Evolutionary conservation across 441 rosid genomes (phyloP).

Genomic region (Erysimum cheiri): DNA sequence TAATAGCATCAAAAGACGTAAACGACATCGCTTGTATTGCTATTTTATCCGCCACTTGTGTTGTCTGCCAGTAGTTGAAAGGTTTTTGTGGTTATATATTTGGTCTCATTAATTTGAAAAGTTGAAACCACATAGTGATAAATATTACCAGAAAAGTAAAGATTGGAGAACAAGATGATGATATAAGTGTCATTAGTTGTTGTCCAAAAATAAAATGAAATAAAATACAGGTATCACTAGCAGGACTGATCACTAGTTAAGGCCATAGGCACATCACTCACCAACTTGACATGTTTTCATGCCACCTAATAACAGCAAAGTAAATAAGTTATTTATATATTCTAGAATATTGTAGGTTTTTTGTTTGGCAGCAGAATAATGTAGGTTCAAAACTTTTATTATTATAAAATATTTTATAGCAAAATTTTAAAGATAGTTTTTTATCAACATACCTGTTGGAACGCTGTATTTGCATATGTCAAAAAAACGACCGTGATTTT

Average conservation of each 20-base stretch:
- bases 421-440: no score
- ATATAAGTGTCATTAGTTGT: not conserved
- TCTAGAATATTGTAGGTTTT: not conserved
- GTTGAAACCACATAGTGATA: not conserved
- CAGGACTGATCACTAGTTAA: slow-evolving; percentile 21
- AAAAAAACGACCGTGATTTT: no score
- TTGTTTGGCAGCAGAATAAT: not conserved
- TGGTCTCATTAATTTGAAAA: not conserved
- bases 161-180: not conserved
- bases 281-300: slow-evolving; percentile 28
- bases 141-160: no score
- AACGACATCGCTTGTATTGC: no score
- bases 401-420: not conserved
- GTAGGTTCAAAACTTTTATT: not conserved
- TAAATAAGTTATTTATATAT: not conserved
- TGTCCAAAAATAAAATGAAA: not conserved
- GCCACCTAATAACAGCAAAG: slow-evolving; percentile 29
- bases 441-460: not conserved
- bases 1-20: no score
- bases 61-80: no score
- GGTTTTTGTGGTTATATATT: no score
- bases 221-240: not conserved
- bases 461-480: no score
- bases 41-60: no score
- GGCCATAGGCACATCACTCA: slow-evolving; percentile 9